phyloP scores from a whole-genome alignment of 2,329 filamentous ascomycete species.

The Amauroascus verrucosus region DNA sequence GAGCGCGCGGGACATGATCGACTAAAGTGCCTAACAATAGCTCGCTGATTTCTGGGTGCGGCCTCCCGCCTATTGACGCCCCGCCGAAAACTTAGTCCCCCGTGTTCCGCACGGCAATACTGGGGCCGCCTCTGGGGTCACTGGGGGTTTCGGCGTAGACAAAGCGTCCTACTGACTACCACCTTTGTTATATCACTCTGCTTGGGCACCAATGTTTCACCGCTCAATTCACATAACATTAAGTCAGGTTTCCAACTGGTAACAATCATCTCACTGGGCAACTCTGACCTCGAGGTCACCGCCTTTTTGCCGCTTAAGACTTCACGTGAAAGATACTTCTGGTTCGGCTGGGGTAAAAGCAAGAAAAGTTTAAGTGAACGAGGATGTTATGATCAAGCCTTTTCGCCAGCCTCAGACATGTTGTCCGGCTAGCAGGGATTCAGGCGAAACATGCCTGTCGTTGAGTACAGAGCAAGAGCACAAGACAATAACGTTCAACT shows the following conservation, averaged over 20 bases:
- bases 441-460: neutral
- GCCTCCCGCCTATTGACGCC: too few species aligned
- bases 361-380: too few species aligned
- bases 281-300: neutral
- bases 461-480: neutral
- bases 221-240: neutral
- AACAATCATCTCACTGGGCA: neutral
- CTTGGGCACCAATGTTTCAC: neutral
- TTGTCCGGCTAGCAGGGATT: neutral
- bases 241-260: neutral
- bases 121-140: neutral
- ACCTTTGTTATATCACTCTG: neutral
- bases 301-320: neutral
- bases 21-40: neutral
- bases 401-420: constrained; percentile 1
- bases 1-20: neutral
- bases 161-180: neutral
- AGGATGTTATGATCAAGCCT: neutral
- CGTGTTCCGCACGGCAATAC: neutral
- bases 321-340: neutral
- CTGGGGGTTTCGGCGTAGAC: neutral
- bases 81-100: neutral
- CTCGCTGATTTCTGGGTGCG: too few species aligned
- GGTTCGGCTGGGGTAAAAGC: neutral
- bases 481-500: neutral